Conservation (phyloP, 2,329 filamentous ascomycete genomes). For the Magnaporthales sp. region DNA sequence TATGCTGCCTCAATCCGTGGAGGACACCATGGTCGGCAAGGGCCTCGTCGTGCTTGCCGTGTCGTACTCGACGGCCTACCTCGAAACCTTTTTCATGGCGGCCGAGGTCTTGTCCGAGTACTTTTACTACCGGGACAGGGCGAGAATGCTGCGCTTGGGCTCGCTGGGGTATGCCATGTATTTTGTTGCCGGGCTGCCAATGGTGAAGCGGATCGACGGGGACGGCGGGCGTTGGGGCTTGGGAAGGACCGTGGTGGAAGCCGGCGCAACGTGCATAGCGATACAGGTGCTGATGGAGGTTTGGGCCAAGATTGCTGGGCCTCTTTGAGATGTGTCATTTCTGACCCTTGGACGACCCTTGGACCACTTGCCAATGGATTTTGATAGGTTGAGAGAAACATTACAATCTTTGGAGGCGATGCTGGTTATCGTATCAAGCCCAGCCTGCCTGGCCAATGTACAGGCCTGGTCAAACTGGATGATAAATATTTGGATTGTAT, state of each 20-base stretch:
- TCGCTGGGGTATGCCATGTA: conserved; percentile 12
- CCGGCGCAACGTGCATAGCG: conserved; percentile 8
- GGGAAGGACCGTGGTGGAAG: conserved; percentile 7
- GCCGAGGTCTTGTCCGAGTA: conserved; percentile 7
- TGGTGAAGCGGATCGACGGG: conserved; percentile 9
- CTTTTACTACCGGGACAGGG: conserved; percentile 8
- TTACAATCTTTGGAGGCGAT: too few species aligned
- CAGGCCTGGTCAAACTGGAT: too few species aligned
- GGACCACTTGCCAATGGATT: too few species aligned
- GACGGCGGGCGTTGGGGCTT: conserved; percentile 6
- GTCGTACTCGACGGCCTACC: conserved; percentile 10
- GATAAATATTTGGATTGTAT: too few species aligned
- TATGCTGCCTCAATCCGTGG: background rate
- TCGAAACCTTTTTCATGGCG: conserved; percentile 13
- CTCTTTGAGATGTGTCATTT: conserved; percentile 1
- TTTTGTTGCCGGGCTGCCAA: conserved; percentile 11
- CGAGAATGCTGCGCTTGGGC: conserved; percentile 9
- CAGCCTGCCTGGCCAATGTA: too few species aligned
- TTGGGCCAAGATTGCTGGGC: conserved; percentile 11
- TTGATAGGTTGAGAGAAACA: too few species aligned
- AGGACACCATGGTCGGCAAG: background rate
- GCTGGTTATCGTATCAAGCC: too few species aligned
- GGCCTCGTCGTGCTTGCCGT: conserved; percentile 1
- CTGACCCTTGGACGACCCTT: too few species aligned
- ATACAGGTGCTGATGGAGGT: conserved; percentile 10